These are phyloP conservation scores for Mucor plumbeus DNA, from an alignment of 371 early-diverging fungal genomes.

Conservation along the genomic window DNA sequence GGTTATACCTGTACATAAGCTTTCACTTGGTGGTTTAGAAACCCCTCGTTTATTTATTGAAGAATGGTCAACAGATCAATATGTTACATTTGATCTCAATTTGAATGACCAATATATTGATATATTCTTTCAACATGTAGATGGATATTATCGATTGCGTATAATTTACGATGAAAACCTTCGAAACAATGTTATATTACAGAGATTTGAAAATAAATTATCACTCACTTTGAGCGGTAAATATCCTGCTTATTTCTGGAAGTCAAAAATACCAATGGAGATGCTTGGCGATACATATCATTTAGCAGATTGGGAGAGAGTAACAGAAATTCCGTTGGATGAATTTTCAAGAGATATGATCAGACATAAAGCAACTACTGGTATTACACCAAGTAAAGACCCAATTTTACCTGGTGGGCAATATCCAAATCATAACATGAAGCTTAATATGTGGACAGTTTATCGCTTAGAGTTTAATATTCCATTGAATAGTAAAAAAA, in stretches of 20 bases:
- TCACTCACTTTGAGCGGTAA: constrained; percentile 29
- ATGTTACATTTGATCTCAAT: constrained; percentile 36
- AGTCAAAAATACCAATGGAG: constrained; percentile 4
- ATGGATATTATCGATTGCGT: constrained; percentile 31
- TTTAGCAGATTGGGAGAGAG: constrained; percentile 20
- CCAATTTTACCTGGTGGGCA: constrained; percentile 12
- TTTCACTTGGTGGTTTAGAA: constrained; percentile 33
- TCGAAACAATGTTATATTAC: constrained; percentile 23
- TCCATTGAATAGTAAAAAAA: constrained; percentile 4
- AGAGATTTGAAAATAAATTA: constrained; percentile 17
- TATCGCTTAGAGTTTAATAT: constrained; percentile 38
- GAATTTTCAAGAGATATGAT: constrained; percentile 16
- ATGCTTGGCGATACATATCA: constrained; percentile 4
- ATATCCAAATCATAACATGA: constrained; percentile 15
- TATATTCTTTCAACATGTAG: constrained; percentile 32
- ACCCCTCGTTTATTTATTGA: constrained; percentile 23
- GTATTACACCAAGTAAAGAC: not conserved
- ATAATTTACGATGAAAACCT: constrained; percentile 19
- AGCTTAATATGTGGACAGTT: constrained; percentile 39
- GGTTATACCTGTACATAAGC: constrained; percentile 10
- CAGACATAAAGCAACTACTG: not conserved
- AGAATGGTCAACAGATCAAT: constrained; percentile 32
- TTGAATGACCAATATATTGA: constrained; percentile 25
- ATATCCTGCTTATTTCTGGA: constrained; percentile 33
- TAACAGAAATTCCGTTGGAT: constrained; percentile 26